A percentile compares a stretch with the other conserved stretches of the same genome.
Evolutionary conservation across 805 yeast genomes (phyloP).

Genomic region (Cyberlindnera amylophila): DNA sequence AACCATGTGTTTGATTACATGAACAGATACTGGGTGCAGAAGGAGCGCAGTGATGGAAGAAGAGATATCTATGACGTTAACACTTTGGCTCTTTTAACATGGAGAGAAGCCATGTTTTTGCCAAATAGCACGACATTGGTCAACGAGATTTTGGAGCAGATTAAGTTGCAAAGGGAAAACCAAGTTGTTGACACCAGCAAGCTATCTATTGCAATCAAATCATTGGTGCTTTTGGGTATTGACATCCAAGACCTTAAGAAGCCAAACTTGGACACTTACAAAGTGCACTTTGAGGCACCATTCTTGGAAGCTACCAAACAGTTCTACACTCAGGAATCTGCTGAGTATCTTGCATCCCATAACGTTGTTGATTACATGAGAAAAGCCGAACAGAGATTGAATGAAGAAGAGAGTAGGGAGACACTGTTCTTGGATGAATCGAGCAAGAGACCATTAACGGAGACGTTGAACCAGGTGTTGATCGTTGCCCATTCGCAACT

Average conservation of each 20-base stretch:
- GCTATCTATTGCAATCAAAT: constrained; percentile 72
- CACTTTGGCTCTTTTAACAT: constrained; percentile 78
- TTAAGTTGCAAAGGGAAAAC: constrained; percentile 76
- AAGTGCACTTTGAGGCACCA: constrained; percentile 70
- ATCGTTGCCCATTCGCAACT: constrained; percentile 74
- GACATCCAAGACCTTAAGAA: constrained; percentile 88
- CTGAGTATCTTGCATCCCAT: constrained; percentile 60
- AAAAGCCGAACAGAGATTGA: constrained; percentile 77
- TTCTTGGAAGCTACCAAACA: constrained; percentile 68
- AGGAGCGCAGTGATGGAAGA: constrained; percentile 91
- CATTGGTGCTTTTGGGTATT: constrained; percentile 85
- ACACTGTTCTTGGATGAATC: constrained; percentile 80
- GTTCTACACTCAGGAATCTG: constrained; percentile 68
- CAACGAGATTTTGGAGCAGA: constrained; percentile 67
- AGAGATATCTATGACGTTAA: constrained; percentile 88
- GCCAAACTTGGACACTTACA: constrained; percentile 76
- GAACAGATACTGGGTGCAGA: constrained; percentile 96
- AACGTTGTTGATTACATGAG: constrained; percentile 88
- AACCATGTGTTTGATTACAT: constrained; percentile 93
- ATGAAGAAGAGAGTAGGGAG: constrained; percentile 78
- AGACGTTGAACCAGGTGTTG: constrained; percentile 68
- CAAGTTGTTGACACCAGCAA: constrained; percentile 64
- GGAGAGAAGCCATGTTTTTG: constrained; percentile 82
- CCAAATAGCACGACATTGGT: constrained; percentile 58
- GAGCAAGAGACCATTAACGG: constrained; percentile 73